Conservation (phyloP, 140 eudicot genomes). For the Bidens hawaiensis region DNA sequence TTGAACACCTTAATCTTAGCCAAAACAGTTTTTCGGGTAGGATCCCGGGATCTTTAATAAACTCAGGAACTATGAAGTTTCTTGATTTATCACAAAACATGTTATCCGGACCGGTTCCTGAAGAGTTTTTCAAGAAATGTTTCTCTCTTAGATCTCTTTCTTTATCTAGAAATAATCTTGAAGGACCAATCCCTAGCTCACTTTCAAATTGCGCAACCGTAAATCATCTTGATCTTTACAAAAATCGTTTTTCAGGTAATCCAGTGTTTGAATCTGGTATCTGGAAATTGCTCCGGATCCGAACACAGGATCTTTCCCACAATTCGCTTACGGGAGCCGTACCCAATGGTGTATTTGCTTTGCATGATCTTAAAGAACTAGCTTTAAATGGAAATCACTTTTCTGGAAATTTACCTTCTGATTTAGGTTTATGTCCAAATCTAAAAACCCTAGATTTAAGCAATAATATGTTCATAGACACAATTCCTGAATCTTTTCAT, state of each 20-base stretch:
- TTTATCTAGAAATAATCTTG: constrained; percentile 52
- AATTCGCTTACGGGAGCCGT: constrained; percentile 61
- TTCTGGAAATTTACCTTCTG: constrained; percentile 57
- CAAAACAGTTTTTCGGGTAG: constrained; percentile 46
- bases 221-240: constrained; percentile 64
- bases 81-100: constrained; percentile 70
- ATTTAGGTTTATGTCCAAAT: constrained; percentile 82
- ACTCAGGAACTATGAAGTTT: constrained; percentile 38
- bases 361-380: constrained; percentile 75
- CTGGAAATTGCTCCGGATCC: constrained; percentile 57
- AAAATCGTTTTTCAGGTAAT: constrained; percentile 65
- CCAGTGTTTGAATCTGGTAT: constrained; percentile 41
- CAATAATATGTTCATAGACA: constrained; percentile 49
- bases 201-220: constrained; percentile 44
- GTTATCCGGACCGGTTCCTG: constrained; percentile 65
- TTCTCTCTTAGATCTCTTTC: constrained; percentile 58
- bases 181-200: constrained; percentile 71
- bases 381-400: constrained; percentile 60
- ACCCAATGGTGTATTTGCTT: constrained; percentile 48
- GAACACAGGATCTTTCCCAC: constrained; percentile 70
- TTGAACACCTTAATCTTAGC: constrained; percentile 61
- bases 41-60: constrained; percentile 38
- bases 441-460: constrained; percentile 57
- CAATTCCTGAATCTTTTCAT: constrained; percentile 53
- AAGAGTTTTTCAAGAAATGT: constrained; percentile 45